Evolutionary conservation across 140 eudicot species (phyloP), one percentile per base, ranked within the genome.

Genomic region (Stevia rebaudiana): DNA sequence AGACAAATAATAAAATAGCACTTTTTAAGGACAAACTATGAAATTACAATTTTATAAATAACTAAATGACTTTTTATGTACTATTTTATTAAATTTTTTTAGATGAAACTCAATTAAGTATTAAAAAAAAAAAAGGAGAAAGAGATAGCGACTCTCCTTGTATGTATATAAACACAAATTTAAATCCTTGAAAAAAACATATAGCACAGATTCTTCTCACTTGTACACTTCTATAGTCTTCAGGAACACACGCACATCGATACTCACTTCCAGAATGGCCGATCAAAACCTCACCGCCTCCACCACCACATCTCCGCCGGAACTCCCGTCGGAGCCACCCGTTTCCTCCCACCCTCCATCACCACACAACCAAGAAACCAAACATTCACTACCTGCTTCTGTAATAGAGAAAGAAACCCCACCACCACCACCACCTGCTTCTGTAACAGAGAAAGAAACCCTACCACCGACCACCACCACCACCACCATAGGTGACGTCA

Each of bases 251-350:
- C 69, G n/a, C 69, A 44, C 53, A 12, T 67, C 55, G 47, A 67
- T 53, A 68, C 73, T 24, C 46, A 37, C 73, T 11, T 39, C 69
- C 21, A 59, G 15, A 53, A 79, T 79, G 84, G 84, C 84, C 67
- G 84, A 65, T 5, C 68, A 50, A 25, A 65, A 21, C 39, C 50
- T 61, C 36, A 79, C 68, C 51, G 37, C 74, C 67, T 16, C 56
- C 31, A 21, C 56, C 72, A n/a, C 37, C 69, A 8, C 70, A 61
- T 22, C 69, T 56, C 59, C 76, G 11, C 78, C 75, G 54, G 54
- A 44, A 22, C 42, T 31, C 12, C 33, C 69, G 8, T 18, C 70
- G 16, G 64, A 67, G 49, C 73, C 15, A 24, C 73, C 64, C 63
- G 39, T 40, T 67, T 67, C 24, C 37, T 66, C 58, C 42, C 50